Percentiles rank a stretch among this genome's conserved stretches.
Evolutionary conservation across 345 rosid genomes (phyloP).

Genomic region (Bruguiera parviflora): DNA sequence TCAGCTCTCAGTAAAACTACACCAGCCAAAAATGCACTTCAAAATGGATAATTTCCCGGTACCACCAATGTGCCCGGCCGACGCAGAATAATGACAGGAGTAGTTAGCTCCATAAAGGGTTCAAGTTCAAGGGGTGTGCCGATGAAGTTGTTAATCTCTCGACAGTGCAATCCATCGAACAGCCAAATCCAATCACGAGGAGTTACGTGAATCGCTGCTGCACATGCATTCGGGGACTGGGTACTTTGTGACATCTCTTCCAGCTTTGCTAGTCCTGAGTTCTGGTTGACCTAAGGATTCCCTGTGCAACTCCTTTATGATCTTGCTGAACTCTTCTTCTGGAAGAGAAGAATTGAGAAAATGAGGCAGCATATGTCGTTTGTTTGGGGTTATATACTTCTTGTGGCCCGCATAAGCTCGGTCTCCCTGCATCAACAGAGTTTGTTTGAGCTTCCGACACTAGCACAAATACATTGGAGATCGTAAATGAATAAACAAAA

Average conservation of each 20-base stretch:
- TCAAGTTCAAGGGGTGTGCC: too few species aligned
- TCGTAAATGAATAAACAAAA: neutral
- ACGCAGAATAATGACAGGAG: too few species aligned
- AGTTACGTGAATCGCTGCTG: constrained; percentile 42
- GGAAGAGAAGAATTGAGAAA: constrained; percentile 67
- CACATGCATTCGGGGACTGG: constrained; percentile 94
- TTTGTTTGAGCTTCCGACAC: neutral
- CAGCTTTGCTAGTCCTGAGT: constrained; percentile 57
- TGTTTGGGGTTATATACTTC: constrained; percentile 88
- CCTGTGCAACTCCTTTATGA: constrained; percentile 63
- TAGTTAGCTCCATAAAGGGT: too few species aligned
- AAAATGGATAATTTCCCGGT: too few species aligned
- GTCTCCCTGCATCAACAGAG: constrained; percentile 52
- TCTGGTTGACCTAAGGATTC: constrained; percentile 92
- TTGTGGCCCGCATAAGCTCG: constrained; percentile 86
- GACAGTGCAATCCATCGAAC: too few species aligned
- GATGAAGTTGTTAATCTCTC: too few species aligned
- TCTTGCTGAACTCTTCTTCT: constrained; percentile 58
- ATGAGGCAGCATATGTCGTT: constrained; percentile 88
- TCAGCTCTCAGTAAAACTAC: too few species aligned
- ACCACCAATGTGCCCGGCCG: too few species aligned
- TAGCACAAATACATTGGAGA: neutral
- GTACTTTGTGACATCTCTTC: constrained; percentile 82
- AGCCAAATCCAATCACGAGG: too few species aligned
- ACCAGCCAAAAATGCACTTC: too few species aligned